Evolutionary conservation across 2,329 filamentous ascomycete genomes (phyloP).

Genomic region (Colletotrichum sansevieriae): DNA sequence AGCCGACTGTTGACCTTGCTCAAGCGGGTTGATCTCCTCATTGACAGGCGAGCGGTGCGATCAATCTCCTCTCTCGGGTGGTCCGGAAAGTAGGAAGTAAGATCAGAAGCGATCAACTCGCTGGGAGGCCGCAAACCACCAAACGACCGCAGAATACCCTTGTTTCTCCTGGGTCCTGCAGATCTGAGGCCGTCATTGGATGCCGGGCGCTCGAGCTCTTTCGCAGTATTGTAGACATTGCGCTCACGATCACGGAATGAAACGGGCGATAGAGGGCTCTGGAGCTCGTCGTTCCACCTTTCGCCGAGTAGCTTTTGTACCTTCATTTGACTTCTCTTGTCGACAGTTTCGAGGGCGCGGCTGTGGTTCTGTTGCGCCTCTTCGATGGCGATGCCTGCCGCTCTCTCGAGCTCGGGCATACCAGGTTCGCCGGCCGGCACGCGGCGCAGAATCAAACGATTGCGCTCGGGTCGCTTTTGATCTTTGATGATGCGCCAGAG

Average conservation of each 20-base stretch:
- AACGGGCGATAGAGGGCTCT: conserved; percentile 87
- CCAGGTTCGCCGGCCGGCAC: conserved; percentile 94
- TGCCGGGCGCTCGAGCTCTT: conserved; percentile 69
- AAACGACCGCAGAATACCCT: conserved; percentile 79
- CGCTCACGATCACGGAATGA: conserved; percentile 78
- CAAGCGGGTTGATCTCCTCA: conserved; percentile 88
- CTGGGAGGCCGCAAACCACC: conserved; percentile 94
- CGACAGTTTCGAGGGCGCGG: conserved; percentile 72
- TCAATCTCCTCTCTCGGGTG: conserved; percentile 96
- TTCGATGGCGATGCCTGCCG: conserved; percentile 89
- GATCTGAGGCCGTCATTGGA: conserved; percentile 56
- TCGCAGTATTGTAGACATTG: conserved; percentile 71
- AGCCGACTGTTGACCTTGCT: conserved; percentile 94
- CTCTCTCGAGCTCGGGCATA: conserved; percentile 85
- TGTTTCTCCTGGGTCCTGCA: conserved; percentile 54
- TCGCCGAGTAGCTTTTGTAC: conserved; percentile 91
- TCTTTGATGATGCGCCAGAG: conserved; percentile 93
- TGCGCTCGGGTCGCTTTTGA: conserved; percentile 85
- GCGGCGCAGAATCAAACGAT: conserved; percentile 89
- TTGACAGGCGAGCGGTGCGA: conserved; percentile 91
- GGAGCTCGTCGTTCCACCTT: conserved; percentile 82
- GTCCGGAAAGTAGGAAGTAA: conserved; percentile 97
- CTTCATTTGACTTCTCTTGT: conserved; percentile 86
- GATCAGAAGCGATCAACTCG: conserved; percentile 95
- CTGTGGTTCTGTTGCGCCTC: conserved; percentile 82